Evolutionary conservation across 148 eudicot genomes (phyloP), one percentile per base, ranked within the genome.

Genomic region (Rhododendron williamsianum): DNA sequence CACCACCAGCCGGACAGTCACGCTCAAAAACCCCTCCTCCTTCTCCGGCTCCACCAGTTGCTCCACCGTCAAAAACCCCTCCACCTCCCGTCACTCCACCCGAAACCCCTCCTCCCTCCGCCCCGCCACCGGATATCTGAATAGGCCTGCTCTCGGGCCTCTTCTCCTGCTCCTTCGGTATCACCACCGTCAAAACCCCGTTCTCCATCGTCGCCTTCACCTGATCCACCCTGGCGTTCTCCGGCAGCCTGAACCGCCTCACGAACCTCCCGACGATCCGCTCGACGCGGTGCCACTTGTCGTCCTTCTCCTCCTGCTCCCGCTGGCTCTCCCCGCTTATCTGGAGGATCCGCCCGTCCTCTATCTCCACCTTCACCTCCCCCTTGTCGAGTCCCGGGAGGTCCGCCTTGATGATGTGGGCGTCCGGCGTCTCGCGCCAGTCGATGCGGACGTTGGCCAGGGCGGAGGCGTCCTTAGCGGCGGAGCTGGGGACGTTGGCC

Each of bases 231-330:
- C 35, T 80, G 1, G 67, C 82, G 21, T 80, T 80, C n/a, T 80
- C 69, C 46, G 82, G 82, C 82, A 80, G 63, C 65, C 82, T 3
- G 63, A 80, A 80, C 65, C 65, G 10, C 33, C 82, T 21, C 45
- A 54, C 9, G 82, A 80, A 80, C 82, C 41, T 80, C 45, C 82
- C 82, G 15, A 54, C 60, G 69, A 27, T 54, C 45, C 82, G 67
- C 67, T 80, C 82, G 10, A 80, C 67, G n/a, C 82, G 65, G 82
- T 80, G 82, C 82, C 82, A 80, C 45, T 80, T 80, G 45, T 80
- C 82, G 45, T 52, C 33, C 82, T 80, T 19, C 82, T 80, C 82
- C 82, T 80, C 82, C 45, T 54, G 65, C 69, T 80, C 82, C 10
- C 33, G 58, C 27, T 27, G 54, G 15, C 25, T 80, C 46, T 80